Base-by-base conservation (phyloP, 2,329 filamentous ascomycete species). In the Clonostachys solani region DNA sequence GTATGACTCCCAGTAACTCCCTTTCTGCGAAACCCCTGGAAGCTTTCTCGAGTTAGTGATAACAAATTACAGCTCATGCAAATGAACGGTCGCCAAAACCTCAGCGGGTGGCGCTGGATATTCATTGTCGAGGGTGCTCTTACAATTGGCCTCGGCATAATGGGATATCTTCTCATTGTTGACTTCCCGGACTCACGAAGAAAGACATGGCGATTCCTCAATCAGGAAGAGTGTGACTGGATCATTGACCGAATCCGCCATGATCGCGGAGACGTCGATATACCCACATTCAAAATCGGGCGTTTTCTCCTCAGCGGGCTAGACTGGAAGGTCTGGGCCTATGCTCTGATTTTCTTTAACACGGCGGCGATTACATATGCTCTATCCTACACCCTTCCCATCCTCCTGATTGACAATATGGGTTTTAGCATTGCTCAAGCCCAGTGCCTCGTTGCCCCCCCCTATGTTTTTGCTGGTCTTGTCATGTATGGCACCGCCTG, bases 11-110 rank as follows among this genome's bases (percentile, higher is more conserved):
- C n/a, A n/a, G n/a, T n/a, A n/a, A n/a, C n/a, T n/a, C n/a, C n/a
- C n/a, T n/a, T n/a, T 94, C 0, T 85, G 88, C 1, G 89, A 89
- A 2, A 89, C 84, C 0, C 90, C 90, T 52, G 86, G 86, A 58
- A 86, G 87, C 5, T 75, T 89, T 2, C 74, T 90, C 4, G 86
- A 87, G 1, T 85, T 84, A 5, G 86, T 78, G 1, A n/a, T n/a
- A n/a, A n/a, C n/a, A n/a, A n/a, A n/a, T n/a, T n/a, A n/a, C n/a
- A n/a, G n/a, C 89, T 90, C 52, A 77, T 80, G 35, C 74, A 83
- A 44, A 62, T 78, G 12, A 68, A 77, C 33, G 71, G 70, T 9
- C 57, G 56, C 6, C 65, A 64, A 35, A 69, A 71, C 1, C 61
- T 77, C 12, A 56, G 61, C 7, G 74, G 73, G 6, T 77, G 73